These are phyloP conservation scores for Verticillium longisporum DNA, from an alignment of 2,329 filamentous ascomycete species.

Conservation along the genomic window DNA sequence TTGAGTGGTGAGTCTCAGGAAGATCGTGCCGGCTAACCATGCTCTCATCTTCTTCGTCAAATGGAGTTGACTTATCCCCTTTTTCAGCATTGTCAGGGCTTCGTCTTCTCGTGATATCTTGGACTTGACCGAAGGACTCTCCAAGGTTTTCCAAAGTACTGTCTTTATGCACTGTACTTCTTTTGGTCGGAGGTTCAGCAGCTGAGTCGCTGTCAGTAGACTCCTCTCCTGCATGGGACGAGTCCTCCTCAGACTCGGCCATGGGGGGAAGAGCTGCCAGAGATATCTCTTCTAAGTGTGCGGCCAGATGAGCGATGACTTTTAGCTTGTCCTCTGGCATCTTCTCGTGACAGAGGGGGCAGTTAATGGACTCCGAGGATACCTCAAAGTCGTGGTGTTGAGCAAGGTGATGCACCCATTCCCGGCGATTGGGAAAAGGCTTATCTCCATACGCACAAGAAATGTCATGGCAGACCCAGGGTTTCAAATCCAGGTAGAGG, in stretches of 20 bases:
- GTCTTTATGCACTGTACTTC: background rate
- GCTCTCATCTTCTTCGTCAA: too few species aligned
- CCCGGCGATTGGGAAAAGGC: background rate
- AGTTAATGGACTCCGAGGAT: background rate
- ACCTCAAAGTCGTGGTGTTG: background rate
- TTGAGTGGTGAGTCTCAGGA: too few species aligned
- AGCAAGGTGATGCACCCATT: constrained; percentile 1
- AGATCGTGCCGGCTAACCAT: too few species aligned
- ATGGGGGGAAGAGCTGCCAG: constrained; percentile 26
- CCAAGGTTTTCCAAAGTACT: background rate
- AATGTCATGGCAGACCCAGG: background rate
- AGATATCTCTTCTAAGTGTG: constrained; percentile 4
- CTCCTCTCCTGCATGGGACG: background rate
- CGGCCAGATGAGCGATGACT: background rate
- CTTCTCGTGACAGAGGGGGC: background rate
- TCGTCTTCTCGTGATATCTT: too few species aligned
- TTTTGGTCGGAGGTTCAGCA: background rate
- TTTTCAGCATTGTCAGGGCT: too few species aligned
- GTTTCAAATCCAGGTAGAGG: background rate
- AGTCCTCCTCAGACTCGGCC: constrained; percentile 12
- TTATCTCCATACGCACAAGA: background rate
- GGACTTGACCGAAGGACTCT: too few species aligned
- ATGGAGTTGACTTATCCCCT: too few species aligned
- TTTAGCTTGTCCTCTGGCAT: background rate
- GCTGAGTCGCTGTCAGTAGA: background rate